Evolutionary conservation across 83 land plant species (phyloP).

Genomic region (Picea mariana): DNA sequence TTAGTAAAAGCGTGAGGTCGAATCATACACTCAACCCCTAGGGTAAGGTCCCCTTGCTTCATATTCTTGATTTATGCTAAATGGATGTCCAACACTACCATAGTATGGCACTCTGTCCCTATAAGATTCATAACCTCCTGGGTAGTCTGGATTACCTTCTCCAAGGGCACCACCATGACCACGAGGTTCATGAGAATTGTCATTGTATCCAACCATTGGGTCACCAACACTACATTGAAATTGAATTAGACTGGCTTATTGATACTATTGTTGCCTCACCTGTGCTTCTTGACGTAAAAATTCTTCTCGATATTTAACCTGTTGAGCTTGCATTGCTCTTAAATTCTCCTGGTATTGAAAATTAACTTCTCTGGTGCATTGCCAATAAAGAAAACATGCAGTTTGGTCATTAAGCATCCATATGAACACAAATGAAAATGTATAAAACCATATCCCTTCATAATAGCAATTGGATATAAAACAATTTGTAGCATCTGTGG

Average conservation of each 20-base stretch:
- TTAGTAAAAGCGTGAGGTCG: no score
- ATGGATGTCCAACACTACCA: conserved; percentile 19
- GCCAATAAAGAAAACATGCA: no score
- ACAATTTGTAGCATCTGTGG: no score
- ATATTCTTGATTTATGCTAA: conserved; percentile 26
- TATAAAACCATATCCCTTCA: no score
- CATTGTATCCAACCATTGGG: neutral
- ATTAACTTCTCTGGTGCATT: conserved; percentile 33
- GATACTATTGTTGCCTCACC: conserved; percentile 54
- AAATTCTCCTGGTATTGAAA: conserved; percentile 58
- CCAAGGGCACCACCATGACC: conserved; percentile 26
- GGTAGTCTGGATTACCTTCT: conserved; percentile 19
- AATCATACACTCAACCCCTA: no score
- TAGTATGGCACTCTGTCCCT: conserved; percentile 30
- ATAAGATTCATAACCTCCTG: conserved; percentile 26
- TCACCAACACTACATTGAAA: conserved; percentile 23
- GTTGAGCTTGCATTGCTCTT: conserved; percentile 40
- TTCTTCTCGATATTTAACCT: conserved; percentile 51
- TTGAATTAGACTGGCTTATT: conserved; percentile 32
- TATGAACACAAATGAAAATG: no score
- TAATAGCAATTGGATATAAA: no score
- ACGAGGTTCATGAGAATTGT: conserved; percentile 23
- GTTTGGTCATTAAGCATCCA: no score
- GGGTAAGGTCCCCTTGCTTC: conserved; percentile 11
- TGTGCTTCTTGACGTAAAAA: conserved; percentile 54